Conservation (phyloP, 192 early-diverging fungal species). For the Radiomyces spectabilis region DNA sequence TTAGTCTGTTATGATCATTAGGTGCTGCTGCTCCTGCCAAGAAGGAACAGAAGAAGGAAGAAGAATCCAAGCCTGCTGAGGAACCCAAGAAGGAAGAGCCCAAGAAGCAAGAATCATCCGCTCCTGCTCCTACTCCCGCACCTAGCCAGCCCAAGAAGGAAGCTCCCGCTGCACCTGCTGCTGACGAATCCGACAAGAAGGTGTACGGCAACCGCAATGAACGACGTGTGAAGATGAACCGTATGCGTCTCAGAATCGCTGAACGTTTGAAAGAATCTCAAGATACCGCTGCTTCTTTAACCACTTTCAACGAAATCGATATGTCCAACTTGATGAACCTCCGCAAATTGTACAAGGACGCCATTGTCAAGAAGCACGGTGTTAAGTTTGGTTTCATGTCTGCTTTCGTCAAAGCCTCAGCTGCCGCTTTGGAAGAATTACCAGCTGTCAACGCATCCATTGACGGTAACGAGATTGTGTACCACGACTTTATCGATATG, state of each 20-base stretch:
- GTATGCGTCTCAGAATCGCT: conserved; percentile 93
- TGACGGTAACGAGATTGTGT: conserved; percentile 86
- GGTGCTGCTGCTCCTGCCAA: conserved; percentile 27
- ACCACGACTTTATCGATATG: conserved; percentile 93
- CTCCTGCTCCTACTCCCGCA: conserved; percentile 39
- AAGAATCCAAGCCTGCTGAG: conserved; percentile 15
- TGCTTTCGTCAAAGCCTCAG: conserved; percentile 90
- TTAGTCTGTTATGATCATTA: neutral
- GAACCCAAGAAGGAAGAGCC: conserved; percentile 30
- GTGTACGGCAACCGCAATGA: conserved; percentile 25
- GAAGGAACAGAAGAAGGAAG: conserved; percentile 24
- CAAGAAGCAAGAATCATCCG: conserved; percentile 21
- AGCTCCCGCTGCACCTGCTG: neutral
- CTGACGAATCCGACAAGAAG: neutral
- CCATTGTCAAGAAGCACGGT: conserved; percentile 86
- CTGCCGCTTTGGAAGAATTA: conserved; percentile 78
- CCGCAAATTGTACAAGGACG: conserved; percentile 91
- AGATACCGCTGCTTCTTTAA: conserved; percentile 92
- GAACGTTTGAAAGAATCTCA: conserved; percentile 96
- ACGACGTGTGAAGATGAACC: conserved; percentile 83
- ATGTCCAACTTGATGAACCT: conserved; percentile 94
- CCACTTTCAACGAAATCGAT: conserved; percentile 99
- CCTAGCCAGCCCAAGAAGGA: conserved; percentile 24
- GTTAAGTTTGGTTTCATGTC: conserved; percentile 99
- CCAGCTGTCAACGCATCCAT: conserved; percentile 94